Conservation (phyloP, 106 monocot species). For the Phalaenopsis equestris region DNA sequence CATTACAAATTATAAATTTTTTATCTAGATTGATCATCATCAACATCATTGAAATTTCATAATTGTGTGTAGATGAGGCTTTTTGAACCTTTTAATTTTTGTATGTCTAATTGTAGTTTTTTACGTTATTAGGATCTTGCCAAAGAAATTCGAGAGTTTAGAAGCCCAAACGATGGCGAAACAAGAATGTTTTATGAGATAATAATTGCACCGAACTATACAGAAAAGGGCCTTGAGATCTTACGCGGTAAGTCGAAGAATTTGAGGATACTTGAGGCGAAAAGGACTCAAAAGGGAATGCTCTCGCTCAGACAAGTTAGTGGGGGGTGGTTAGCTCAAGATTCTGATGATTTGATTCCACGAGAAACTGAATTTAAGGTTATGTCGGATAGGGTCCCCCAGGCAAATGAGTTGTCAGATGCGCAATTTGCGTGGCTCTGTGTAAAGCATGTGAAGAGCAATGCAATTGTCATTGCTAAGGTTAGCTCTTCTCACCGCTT, state of each 20-base stretch:
- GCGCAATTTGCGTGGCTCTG: constrained; percentile 95
- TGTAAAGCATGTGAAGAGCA: constrained; percentile 98
- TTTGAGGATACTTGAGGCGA: constrained; percentile 88
- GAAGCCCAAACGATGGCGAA: constrained; percentile 83
- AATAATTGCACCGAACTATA: constrained; percentile 83
- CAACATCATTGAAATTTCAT: background rate
- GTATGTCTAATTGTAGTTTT: background rate
- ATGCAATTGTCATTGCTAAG: constrained; percentile 97
- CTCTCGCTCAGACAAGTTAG: constrained; percentile 85
- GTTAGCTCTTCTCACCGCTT: constrained; percentile 26
- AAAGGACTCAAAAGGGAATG: constrained; percentile 66
- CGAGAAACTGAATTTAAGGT: constrained; percentile 63
- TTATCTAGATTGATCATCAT: background rate
- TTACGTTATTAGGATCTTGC: constrained; percentile 63
- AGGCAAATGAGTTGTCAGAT: constrained; percentile 51
- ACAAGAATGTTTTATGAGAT: constrained; percentile 98
- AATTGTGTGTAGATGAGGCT: background rate
- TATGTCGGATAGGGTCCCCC: constrained; percentile 46
- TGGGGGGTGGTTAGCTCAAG: constrained; percentile 91
- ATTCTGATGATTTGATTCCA: constrained; percentile 75
- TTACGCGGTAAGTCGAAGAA: constrained; percentile 90
- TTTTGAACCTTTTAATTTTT: background rate
- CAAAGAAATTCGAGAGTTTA: constrained; percentile 94
- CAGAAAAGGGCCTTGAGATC: constrained; percentile 81
- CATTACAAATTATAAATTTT: background rate